Base-by-base conservation (phyloP, 192 early-diverging fungal genomes). In the Geranomyces variabilis region DNA sequence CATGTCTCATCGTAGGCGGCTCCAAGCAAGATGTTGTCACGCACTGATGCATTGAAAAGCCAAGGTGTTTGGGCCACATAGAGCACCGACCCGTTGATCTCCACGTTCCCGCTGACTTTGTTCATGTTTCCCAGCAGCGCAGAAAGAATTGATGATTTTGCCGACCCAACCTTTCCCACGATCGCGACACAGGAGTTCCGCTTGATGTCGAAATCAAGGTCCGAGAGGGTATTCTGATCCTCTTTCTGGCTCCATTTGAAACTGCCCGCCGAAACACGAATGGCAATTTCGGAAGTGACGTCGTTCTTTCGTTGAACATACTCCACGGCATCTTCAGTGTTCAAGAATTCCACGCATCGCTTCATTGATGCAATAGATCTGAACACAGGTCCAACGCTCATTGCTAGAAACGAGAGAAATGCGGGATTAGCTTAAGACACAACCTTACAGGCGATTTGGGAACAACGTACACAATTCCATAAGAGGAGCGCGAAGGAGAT, bases 101-200 rank as follows among this genome's bases (percentile, higher is more conserved):
- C 22, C 36, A 77, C 28, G 53, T 19, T 44, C 0, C 92, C 92
- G 21, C 60, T 28, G 5, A 62, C 72, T 69, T 83, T 81, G 51
- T 80, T 80, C 75, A 93, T 84, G 36, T 94, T 89, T 21, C 93
- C 92, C 5, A 93, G 79, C 63, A 96, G 80, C 13, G 92, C 88
- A 51, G 79, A 77, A 0, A 96, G 77, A 31, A 96, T 74, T 6
- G 91, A 89, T 0, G 90, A 90, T 67, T 96, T 96, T 29, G 92
- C 93, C 0, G 84, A 77, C 0, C 92, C 94, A 0, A 93, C 93
- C 5, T 79, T 70, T 10, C 94, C 94, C 5, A 91, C 89, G 15
- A 96, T 55, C 51, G 51, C 51, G 24, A 53, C 51, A 53, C 51
- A 53, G 24, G 51, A 41, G 5, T 26, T 53, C 21, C 51, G 51